A percentile compares a stretch with the other conserved stretches of the same genome.
These are phyloP conservation scores for Phellinidium pouzarii DNA, from an alignment of 1,284 basidiomycete species.

Conservation along the genomic window DNA sequence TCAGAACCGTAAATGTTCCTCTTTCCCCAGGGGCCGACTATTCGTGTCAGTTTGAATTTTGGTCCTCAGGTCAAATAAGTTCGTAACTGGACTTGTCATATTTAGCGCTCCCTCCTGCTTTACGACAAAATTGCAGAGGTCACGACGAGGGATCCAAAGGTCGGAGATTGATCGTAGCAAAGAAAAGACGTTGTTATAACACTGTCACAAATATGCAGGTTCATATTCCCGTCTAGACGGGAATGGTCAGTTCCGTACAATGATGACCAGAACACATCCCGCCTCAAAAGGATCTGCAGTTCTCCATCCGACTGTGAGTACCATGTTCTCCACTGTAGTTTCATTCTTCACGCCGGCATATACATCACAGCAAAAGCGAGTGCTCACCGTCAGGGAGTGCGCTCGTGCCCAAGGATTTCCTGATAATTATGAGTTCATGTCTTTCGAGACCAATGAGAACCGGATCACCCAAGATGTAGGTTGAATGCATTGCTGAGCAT, in stretches of 20 bases:
- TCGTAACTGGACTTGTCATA: too few relatives aligned
- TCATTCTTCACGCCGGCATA: background rate
- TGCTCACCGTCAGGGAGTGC: constrained; percentile 55
- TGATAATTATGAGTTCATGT: constrained; percentile 53
- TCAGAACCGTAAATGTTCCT: constrained; percentile 46
- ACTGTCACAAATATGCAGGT: constrained; percentile 27
- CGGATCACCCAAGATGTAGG: constrained; percentile 44
- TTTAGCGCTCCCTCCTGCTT: too few relatives aligned
- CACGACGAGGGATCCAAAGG: too few relatives aligned
- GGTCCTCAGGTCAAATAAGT: too few relatives aligned
- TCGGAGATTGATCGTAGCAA: too few relatives aligned
- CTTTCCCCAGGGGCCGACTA: constrained; percentile 24
- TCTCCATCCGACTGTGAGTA: constrained; percentile 55
- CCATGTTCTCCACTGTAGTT: constrained; percentile 4
- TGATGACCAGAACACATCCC: constrained; percentile 47
- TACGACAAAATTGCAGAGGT: too few relatives aligned
- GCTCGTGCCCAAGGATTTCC: constrained; percentile 71
- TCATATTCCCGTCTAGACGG: constrained; percentile 49
- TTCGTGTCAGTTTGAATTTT: too few relatives aligned
- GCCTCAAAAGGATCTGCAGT: constrained; percentile 42
- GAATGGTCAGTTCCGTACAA: constrained; percentile 47
- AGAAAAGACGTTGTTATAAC: background rate
- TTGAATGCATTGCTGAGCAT: constrained; percentile 14
- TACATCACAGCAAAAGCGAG: constrained; percentile 52
- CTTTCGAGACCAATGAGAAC: constrained; percentile 31